Percentiles rank a stretch among this genome's conserved stretches.
These are phyloP conservation scores for Neoboletus brunneissimus DNA, from an alignment of 768 basidiomycete genomes.

Conservation along the genomic window DNA sequence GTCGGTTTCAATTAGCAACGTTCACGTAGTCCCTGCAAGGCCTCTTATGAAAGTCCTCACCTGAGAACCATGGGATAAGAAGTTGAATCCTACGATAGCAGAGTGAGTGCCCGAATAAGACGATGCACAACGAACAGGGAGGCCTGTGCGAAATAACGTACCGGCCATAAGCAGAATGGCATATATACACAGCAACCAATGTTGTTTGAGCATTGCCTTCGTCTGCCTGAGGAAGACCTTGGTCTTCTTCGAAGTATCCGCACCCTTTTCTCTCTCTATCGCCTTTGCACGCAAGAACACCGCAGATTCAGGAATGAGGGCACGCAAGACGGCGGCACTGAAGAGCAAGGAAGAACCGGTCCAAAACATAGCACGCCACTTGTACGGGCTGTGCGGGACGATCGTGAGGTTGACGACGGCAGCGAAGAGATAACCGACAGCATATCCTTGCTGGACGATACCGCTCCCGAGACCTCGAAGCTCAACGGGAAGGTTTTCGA, in stretches of 20 bases:
- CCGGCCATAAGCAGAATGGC: conserved; percentile 78
- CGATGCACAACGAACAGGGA: neutral
- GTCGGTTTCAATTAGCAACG: neutral
- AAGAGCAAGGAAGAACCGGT: conserved; percentile 66
- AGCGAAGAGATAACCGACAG: conserved; percentile 80
- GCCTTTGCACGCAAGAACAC: conserved; percentile 67
- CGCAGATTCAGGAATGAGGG: conserved; percentile 73
- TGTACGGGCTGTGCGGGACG: conserved; percentile 34
- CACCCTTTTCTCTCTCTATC: conserved; percentile 41
- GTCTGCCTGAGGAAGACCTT: conserved; percentile 71
- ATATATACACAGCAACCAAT: conserved; percentile 84
- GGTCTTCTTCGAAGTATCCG: conserved; percentile 49
- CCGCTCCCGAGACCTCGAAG: conserved; percentile 85
- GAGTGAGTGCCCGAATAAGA: neutral
- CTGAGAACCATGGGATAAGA: conserved; percentile 72
- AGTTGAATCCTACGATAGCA: conserved; percentile 57
- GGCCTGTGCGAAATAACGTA: conserved; percentile 12
- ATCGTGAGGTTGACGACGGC: conserved; percentile 78
- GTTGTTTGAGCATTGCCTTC: conserved; percentile 70
- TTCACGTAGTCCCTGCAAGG: neutral
- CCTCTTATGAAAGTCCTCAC: conserved; percentile 26
- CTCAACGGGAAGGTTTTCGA: conserved; percentile 90
- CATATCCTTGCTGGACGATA: conserved; percentile 90
- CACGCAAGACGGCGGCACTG: conserved; percentile 65
- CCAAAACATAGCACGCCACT: conserved; percentile 86